Evolutionary conservation across 2,329 filamentous ascomycete genomes (phyloP).

Genomic region (Zarea fungicola): DNA sequence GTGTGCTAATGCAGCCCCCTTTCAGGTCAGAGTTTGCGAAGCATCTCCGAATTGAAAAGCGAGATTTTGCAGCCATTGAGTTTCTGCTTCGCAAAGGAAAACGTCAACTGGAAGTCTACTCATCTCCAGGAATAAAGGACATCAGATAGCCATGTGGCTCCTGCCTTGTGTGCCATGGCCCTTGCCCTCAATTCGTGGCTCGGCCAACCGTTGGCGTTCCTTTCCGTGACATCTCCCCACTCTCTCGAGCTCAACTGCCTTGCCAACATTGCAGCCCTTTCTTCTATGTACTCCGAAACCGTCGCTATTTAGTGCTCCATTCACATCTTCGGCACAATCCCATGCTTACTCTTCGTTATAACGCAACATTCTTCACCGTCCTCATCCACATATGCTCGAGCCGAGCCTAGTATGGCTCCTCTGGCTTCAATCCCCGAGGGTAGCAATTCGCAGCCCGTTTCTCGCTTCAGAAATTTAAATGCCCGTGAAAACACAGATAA

Average conservation of each 20-base stretch:
- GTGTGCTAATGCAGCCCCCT: constrained; percentile 2
- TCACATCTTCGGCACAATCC: constrained; percentile 10
- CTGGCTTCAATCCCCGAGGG: constrained; percentile 25
- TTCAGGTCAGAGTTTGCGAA: constrained; percentile 71
- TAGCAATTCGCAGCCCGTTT: constrained; percentile 17
- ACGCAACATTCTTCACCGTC: constrained; percentile 14
- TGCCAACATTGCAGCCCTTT: not conserved
- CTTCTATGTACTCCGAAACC: not conserved
- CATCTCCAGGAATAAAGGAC: constrained; percentile 74
- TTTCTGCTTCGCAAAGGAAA: constrained; percentile 77
- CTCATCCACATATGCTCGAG: not conserved
- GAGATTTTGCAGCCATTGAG: constrained; percentile 81
- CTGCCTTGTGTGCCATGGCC: constrained; percentile 1
- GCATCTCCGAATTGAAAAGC: constrained; percentile 64
- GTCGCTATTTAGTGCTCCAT: constrained; percentile 3
- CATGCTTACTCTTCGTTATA: constrained; percentile 13
- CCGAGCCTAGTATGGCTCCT: constrained; percentile 23
- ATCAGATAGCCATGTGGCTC: constrained; percentile 40
- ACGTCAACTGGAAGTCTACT: constrained; percentile 76
- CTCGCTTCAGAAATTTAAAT: constrained; percentile 13
- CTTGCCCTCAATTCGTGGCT: not conserved
- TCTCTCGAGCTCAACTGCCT: not conserved
- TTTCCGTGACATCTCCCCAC: not conserved
- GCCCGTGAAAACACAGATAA: constrained; percentile 15
- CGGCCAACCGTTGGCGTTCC: constrained; percentile 2